A percentile compares a stretch with the other conserved stretches of the same genome.
Evolutionary conservation across 768 basidiomycete genomes (phyloP).

Genomic region (Lactarius vividus): DNA sequence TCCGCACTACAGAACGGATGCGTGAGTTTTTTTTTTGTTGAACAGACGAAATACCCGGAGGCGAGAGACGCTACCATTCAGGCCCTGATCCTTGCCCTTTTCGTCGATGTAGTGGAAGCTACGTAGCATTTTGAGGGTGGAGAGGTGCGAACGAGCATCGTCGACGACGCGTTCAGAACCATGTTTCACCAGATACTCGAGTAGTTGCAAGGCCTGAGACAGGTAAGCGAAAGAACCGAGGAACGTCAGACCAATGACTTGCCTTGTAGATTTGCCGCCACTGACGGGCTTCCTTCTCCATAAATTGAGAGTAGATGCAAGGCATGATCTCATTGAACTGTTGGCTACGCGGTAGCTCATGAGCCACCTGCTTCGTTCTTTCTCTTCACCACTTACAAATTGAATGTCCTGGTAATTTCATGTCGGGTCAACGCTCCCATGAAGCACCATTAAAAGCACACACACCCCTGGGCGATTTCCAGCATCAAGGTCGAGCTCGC

Average conservation of each 20-base stretch:
- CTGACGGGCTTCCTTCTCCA: conserved; percentile 97
- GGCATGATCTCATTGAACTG: conserved; percentile 99
- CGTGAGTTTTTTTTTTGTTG: not conserved
- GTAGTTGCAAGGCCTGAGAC: conserved; percentile 77
- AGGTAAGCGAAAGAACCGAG: not conserved
- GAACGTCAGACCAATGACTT: conserved; percentile 14
- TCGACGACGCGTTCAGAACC: conserved; percentile 98
- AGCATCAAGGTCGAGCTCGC: conserved; percentile 98
- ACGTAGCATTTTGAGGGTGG: conserved; percentile 94
- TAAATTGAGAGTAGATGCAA: conserved; percentile 89
- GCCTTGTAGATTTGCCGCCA: conserved; percentile 99
- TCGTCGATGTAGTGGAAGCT: conserved; percentile 99
- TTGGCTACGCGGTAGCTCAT: conserved; percentile 52
- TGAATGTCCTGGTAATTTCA: conserved; percentile 74
- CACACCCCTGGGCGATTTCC: conserved; percentile 95
- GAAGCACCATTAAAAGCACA: conserved; percentile 30
- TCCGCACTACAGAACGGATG: conserved; percentile 67
- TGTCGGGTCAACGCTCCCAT: not conserved
- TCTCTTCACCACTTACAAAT: conserved; percentile 64
- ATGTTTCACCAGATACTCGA: conserved; percentile 96
- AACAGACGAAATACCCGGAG: not conserved
- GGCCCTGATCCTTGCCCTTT: conserved; percentile 96
- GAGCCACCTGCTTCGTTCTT: not conserved
- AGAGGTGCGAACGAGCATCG: conserved; percentile 91
- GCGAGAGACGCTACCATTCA: conserved; percentile 71